Conservation (phyloP, 2,329 filamentous ascomycete genomes). For the Fusarium phyllophilum region DNA sequence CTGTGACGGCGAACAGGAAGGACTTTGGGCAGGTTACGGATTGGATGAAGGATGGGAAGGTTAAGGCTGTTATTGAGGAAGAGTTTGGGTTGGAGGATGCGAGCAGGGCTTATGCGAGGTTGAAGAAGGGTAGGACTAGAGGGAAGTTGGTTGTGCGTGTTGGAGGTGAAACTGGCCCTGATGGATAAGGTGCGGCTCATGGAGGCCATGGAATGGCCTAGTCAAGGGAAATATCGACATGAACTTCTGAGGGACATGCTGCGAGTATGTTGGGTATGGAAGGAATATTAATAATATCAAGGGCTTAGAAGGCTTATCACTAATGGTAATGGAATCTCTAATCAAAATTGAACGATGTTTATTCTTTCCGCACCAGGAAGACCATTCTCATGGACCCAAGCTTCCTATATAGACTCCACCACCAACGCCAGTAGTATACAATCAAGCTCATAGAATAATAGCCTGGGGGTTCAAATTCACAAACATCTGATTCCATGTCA, state of each 20-base stretch:
- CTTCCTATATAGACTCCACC: fast-evolving
- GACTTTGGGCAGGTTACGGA: conserved; percentile 16
- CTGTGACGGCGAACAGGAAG: conserved; percentile 14
- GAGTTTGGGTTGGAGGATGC: conserved; percentile 19
- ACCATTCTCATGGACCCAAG: background rate
- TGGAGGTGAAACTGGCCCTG: background rate
- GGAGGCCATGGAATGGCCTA: background rate
- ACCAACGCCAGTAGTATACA: background rate
- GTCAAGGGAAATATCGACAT: fast-evolving
- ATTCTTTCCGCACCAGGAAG: background rate
- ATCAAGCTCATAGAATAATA: conserved; percentile 32
- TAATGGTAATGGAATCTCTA: fast-evolving
- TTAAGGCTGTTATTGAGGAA: conserved; percentile 12
- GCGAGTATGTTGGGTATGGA: fast-evolving
- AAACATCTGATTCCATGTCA: conserved; percentile 43
- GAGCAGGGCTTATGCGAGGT: conserved; percentile 1
- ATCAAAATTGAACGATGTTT: background rate
- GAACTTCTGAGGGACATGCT: fast-evolving
- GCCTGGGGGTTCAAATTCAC: conserved; percentile 35
- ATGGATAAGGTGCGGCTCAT: background rate
- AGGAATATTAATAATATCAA: fast-evolving
- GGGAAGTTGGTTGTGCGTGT: conserved; percentile 29
- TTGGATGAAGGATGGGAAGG: conserved; percentile 15
- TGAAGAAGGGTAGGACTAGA: conserved; percentile 7
- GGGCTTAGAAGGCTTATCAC: fast-evolving